A percentile compares a stretch with the other conserved stretches of the same genome.
Conservation (phyloP, 2,329 filamentous ascomycete genomes). For the Colletotrichum sp. region DNA sequence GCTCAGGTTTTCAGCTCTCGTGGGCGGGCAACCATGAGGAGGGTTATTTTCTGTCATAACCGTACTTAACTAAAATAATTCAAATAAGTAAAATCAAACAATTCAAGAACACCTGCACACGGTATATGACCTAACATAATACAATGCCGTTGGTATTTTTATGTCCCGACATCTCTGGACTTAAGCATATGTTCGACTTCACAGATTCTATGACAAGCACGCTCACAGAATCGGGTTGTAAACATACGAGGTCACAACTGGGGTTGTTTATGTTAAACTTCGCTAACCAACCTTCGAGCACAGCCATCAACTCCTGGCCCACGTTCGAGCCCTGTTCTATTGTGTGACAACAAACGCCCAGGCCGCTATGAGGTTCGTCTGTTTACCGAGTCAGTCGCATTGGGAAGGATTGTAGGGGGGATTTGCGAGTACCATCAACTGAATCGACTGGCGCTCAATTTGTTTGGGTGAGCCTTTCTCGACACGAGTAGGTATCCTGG, state of each 20-base stretch:
- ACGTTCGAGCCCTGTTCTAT: background rate
- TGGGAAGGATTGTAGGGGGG: background rate
- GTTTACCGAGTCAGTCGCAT: background rate
- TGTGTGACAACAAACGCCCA: background rate
- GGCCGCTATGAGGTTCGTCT: background rate
- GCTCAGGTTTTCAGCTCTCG: background rate
- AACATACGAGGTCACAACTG: background rate
- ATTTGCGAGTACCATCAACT: background rate
- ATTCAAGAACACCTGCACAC: background rate
- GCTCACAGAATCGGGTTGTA: background rate
- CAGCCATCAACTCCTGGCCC: background rate
- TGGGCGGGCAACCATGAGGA: background rate
- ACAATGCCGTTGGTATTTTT: background rate
- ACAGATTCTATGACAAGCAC: background rate
- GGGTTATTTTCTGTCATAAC: background rate
- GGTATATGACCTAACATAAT: background rate
- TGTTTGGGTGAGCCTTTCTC: background rate
- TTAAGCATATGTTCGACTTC: background rate
- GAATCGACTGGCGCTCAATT: background rate
- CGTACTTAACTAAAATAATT: background rate
- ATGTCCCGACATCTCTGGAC: background rate
- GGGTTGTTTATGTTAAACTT: background rate
- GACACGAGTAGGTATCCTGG: background rate
- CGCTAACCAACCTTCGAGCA: background rate
- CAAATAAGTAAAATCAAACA: background rate